A percentile compares a stretch with the other conserved stretches of the same genome.
These are phyloP conservation scores for Ophiocordyceps unilateralis DNA, from an alignment of 2,329 filamentous ascomycete genomes.

Conservation along the genomic window DNA sequence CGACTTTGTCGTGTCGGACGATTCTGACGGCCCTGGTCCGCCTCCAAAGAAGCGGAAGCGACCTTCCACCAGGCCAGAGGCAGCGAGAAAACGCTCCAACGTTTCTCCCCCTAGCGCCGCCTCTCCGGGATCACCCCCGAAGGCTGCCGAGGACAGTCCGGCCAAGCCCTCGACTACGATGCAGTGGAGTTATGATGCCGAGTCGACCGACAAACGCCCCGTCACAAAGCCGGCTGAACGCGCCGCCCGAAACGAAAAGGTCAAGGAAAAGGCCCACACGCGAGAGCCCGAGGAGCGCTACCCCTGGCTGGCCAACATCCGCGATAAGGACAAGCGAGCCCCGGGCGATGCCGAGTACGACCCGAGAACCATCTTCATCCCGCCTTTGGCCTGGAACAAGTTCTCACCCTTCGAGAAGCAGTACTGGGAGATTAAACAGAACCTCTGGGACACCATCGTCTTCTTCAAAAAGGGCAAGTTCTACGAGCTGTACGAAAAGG, in stretches of 20 bases:
- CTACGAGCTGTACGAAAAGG: conserved; percentile 91
- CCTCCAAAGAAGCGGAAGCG: conserved; percentile 61
- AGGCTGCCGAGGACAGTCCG: conserved; percentile 32
- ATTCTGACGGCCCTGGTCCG: conserved; percentile 50
- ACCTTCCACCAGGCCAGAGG: conserved; percentile 31
- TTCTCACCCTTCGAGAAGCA: conserved; percentile 91
- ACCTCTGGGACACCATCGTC: conserved; percentile 75
- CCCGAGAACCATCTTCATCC: conserved; percentile 78
- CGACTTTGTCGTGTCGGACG: conserved; percentile 77
- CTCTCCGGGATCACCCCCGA: conserved; percentile 19
- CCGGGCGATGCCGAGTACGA: conserved; percentile 77
- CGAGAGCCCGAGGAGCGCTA: conserved; percentile 78
- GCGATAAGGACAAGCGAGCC: conserved; percentile 69
- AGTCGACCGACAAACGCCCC: conserved; percentile 20
- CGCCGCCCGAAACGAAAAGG: conserved; percentile 14
- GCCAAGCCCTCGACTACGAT: conserved; percentile 45
- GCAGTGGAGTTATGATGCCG: conserved; percentile 57
- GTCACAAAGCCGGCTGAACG: conserved; percentile 17
- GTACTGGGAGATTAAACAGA: conserved; percentile 82
- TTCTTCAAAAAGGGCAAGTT: conserved; percentile 97
- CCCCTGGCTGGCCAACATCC: conserved; percentile 71
- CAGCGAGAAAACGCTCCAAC: conserved; percentile 45
- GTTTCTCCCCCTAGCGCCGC: conserved; percentile 22
- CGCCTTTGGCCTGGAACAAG: conserved; percentile 63
- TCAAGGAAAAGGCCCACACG: conserved; percentile 54